Conservation (phyloP, 2,329 filamentous ascomycete species). For the Ophiosphaerella korrae region DNA sequence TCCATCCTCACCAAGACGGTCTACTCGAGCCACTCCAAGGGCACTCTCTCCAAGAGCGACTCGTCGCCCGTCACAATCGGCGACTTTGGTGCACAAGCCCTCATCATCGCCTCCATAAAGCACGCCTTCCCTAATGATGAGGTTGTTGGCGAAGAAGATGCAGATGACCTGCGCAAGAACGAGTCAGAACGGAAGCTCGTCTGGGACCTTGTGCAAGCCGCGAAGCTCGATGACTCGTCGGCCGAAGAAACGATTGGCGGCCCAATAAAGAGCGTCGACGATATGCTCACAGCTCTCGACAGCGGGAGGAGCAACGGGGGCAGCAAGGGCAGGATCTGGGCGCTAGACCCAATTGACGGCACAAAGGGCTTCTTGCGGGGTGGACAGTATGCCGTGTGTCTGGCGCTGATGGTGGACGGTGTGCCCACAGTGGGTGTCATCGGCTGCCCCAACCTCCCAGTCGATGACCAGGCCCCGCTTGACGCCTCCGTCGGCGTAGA, state of each 20-base stretch:
- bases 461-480: conserved; percentile 76
- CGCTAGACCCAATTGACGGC: conserved; percentile 95
- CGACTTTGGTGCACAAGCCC: conserved; percentile 95
- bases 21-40: conserved; percentile 89
- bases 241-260: conserved; percentile 74
- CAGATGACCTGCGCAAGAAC: conserved; percentile 76
- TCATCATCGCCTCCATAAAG: conserved; percentile 90
- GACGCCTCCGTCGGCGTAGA: conserved; percentile 74
- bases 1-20: conserved; percentile 76
- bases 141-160: conserved; percentile 95
- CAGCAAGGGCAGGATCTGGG: conserved; percentile 81
- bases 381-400: conserved; percentile 94
- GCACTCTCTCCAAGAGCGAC: conserved; percentile 92
- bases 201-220: conserved; percentile 79
- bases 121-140: conserved; percentile 89
- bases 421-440: conserved; percentile 93
- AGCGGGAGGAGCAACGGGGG: conserved; percentile 72
- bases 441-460: conserved; percentile 91
- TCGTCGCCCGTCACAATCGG: conserved; percentile 96
- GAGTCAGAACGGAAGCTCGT: conserved; percentile 72
- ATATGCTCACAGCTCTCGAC: conserved; percentile 65
- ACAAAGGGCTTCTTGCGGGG: conserved; percentile 97
- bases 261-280: conserved; percentile 67
- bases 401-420: conserved; percentile 89
- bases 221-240: conserved; percentile 68